Evolutionary conservation across 2,329 filamentous ascomycete genomes (phyloP).

Genomic region (Ophiocordyceps camponoti-rufipedis): DNA sequence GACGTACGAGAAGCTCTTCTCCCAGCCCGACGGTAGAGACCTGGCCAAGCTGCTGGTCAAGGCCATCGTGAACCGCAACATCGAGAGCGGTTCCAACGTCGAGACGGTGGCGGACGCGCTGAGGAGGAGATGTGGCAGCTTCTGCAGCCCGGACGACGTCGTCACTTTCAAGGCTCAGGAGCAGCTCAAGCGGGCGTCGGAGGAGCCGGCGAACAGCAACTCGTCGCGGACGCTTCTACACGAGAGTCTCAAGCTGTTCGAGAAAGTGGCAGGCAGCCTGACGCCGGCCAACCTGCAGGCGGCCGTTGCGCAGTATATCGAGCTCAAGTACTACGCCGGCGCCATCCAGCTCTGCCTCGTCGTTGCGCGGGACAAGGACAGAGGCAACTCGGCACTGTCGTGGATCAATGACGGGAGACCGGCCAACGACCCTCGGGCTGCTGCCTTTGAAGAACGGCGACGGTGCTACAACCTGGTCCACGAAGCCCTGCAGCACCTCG

Average conservation of each 20-base stretch:
- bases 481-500: conserved; percentile 59
- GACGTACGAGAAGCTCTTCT: conserved; percentile 80
- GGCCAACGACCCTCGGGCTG: conserved; percentile 47
- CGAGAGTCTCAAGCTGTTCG: conserved; percentile 75
- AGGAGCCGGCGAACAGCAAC: conserved; percentile 58
- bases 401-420: conserved; percentile 80
- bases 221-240: conserved; percentile 63
- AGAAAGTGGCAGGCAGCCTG: conserved; percentile 71
- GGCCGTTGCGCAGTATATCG: conserved; percentile 63
- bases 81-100: conserved; percentile 89
- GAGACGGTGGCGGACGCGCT: conserved; percentile 95
- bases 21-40: conserved; percentile 60
- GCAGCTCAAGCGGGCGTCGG: conserved; percentile 72
- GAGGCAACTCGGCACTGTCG: conserved; percentile 64
- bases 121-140: conserved; percentile 79
- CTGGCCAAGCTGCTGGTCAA: conserved; percentile 91
- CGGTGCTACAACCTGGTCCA: conserved; percentile 80
- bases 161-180: conserved; percentile 98
- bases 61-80: conserved; percentile 94
- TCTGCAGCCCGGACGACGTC: conserved; percentile 94
- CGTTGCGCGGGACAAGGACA: conserved; percentile 71
- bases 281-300: conserved; percentile 62
- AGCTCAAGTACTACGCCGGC: conserved; percentile 78
- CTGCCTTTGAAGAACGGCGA: conserved; percentile 52
- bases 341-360: conserved; percentile 74